Conservation (phyloP, 2,329 filamentous ascomycete genomes). For the Cladophialophora chaetospira region DNA sequence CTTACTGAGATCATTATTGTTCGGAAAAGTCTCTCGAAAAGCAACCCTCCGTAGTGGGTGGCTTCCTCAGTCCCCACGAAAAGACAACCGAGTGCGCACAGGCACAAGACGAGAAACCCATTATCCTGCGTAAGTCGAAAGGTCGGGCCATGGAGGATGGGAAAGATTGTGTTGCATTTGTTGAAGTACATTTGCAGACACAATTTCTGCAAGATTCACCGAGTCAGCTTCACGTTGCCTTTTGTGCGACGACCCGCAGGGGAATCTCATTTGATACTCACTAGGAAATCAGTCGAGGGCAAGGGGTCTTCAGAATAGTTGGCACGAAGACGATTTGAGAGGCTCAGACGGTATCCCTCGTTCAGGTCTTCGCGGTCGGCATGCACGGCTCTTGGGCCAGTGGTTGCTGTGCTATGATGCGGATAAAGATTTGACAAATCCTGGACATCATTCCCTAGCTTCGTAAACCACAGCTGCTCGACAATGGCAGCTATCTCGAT, state of each 20-base stretch:
- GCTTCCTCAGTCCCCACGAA: constrained; percentile 33
- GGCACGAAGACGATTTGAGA: neutral
- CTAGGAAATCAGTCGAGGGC: neutral
- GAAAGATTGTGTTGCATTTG: constrained; percentile 30
- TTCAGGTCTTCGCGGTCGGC: neutral
- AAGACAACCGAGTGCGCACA: constrained; percentile 33
- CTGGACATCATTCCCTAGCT: neutral
- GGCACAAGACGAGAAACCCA: constrained; percentile 32
- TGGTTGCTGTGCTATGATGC: neutral
- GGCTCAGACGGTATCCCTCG: neutral
- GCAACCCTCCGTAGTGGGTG: constrained; percentile 25
- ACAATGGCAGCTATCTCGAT: neutral
- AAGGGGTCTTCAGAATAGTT: neutral
- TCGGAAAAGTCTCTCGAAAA: constrained; percentile 35
- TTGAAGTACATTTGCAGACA: constrained; percentile 34
- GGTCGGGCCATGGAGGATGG: constrained; percentile 32
- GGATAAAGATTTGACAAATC: neutral
- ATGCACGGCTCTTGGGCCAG: neutral
- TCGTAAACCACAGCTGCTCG: neutral
- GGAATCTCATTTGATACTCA: neutral
- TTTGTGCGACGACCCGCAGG: too few relatives aligned
- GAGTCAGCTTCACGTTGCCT: neutral
- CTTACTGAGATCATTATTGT: constrained; percentile 27
- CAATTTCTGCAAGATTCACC: constrained; percentile 20
- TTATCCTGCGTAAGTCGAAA: constrained; percentile 32